phyloP scores from a whole-genome alignment of 441 rosid species.

The Gossypium davidsonii region DNA sequence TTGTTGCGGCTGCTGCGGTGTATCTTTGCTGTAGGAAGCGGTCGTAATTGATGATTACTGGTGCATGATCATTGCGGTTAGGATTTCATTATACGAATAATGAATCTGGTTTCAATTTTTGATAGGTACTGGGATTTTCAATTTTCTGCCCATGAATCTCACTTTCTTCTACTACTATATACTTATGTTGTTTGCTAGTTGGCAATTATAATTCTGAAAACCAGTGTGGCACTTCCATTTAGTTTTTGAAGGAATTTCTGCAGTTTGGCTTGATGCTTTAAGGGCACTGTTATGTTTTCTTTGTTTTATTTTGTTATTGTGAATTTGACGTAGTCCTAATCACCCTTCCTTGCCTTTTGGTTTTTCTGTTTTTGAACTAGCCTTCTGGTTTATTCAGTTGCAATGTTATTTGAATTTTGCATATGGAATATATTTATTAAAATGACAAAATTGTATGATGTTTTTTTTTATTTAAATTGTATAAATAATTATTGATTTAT shows the following conservation, averaged over 20 bases:
- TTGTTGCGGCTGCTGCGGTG: slow-evolving; percentile 41
- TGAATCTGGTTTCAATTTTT: slow-evolving; percentile 25
- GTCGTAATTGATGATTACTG: slow-evolving; percentile 8
- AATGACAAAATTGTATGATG: no score
- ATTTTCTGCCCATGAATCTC: background rate
- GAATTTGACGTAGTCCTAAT: no score
- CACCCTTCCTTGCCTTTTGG: no score
- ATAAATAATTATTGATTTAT: no score
- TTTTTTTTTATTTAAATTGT: no score
- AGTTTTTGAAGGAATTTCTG: background rate
- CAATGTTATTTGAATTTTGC: no score
- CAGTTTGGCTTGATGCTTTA: background rate
- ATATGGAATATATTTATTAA: no score
- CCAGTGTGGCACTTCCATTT: background rate
- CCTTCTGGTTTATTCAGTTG: no score
- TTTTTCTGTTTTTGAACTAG: no score
- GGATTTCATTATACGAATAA: slow-evolving; percentile 7
- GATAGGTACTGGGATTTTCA: slow-evolving; percentile 11
- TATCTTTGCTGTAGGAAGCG: slow-evolving; percentile 42
- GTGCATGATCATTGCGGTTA: background rate
- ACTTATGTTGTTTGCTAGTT: background rate
- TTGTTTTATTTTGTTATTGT: background rate
- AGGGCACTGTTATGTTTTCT: background rate
- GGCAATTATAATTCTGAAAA: background rate
- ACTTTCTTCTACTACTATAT: background rate